phyloP scores from a whole-genome alignment of 345 rosid species.

The Odontarrhena argentea region DNA sequence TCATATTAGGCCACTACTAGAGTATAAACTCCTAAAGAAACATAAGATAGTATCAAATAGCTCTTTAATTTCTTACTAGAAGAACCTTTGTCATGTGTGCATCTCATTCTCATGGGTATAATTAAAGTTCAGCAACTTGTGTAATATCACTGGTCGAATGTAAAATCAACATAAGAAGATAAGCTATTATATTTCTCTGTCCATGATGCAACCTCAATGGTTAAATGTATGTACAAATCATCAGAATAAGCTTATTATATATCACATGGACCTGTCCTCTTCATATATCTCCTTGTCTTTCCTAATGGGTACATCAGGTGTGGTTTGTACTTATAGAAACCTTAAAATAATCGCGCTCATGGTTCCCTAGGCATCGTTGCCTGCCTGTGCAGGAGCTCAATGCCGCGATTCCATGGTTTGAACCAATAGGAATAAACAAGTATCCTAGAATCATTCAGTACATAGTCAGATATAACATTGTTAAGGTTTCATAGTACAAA shows the following conservation, averaged over 20 bases:
- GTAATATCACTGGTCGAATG: slow-evolving; percentile 20
- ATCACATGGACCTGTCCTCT: slow-evolving; percentile 54
- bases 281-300: slow-evolving; percentile 48
- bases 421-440: slow-evolving; percentile 51
- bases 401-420: slow-evolving; percentile 59
- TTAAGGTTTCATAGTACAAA: slow-evolving; percentile 39
- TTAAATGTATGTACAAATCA: not conserved
- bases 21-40: slow-evolving; percentile 2
- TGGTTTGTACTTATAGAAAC: slow-evolving; percentile 35
- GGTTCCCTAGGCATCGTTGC: slow-evolving; percentile 45
- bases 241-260: slow-evolving; percentile 39
- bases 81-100: slow-evolving; percentile 25
- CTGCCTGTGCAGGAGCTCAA: slow-evolving; percentile 49
- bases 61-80: slow-evolving; percentile 5
- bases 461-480: slow-evolving; percentile 41
- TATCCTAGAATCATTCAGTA: slow-evolving; percentile 40
- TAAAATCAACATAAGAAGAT: slow-evolving; percentile 12
- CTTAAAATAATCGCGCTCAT: slow-evolving; percentile 42
- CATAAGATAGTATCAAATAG: slow-evolving; percentile 9
- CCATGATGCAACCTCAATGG: slow-evolving; percentile 31
- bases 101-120: slow-evolving; percentile 26
- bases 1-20: not conserved
- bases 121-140: slow-evolving; percentile 25
- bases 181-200: slow-evolving; percentile 41
- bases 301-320: slow-evolving; percentile 50